phyloP scores from a whole-genome alignment of 495 filamentous ascomycete species.

The Lasiosphaeria miniovina region DNA sequence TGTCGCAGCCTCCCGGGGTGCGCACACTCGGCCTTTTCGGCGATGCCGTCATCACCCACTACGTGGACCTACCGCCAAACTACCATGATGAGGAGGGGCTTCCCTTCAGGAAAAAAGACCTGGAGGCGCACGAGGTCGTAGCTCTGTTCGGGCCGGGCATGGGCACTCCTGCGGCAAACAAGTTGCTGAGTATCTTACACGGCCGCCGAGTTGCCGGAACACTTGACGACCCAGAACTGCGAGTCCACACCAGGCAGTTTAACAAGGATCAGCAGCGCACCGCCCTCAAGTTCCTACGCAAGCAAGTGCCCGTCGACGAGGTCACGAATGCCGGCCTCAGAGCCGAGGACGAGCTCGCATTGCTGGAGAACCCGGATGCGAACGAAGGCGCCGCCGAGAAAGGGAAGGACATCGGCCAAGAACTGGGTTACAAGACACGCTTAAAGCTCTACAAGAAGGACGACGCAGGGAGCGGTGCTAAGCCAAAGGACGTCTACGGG shows the following conservation, averaged over 20 bases:
- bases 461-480: constrained; percentile 12
- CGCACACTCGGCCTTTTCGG: constrained; percentile 26
- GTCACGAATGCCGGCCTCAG: constrained; percentile 53
- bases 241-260: constrained; percentile 32
- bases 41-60: constrained; percentile 34
- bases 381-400: constrained; percentile 21
- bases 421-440: constrained; percentile 34
- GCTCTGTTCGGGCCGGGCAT: constrained; percentile 60
- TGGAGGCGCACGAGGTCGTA: constrained; percentile 55
- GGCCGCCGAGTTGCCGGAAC: constrained; percentile 72
- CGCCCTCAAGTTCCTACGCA: constrained; percentile 67
- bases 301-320: constrained; percentile 70
- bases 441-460: constrained; percentile 26
- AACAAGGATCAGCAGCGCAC: constrained; percentile 32
- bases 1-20: constrained; percentile 23
- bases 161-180: constrained; percentile 54
- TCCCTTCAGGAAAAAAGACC: constrained; percentile 42
- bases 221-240: constrained; percentile 52
- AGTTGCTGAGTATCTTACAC: constrained; percentile 66
- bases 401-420: constrained; percentile 22
- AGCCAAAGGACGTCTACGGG: constrained; percentile 37
- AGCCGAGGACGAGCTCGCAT: constrained; percentile 57
- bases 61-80: constrained; percentile 42
- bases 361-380: constrained; percentile 51
- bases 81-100: constrained; percentile 49